Conservation (phyloP, 495 filamentous ascomycete species). For the Apodospora peruviana region DNA sequence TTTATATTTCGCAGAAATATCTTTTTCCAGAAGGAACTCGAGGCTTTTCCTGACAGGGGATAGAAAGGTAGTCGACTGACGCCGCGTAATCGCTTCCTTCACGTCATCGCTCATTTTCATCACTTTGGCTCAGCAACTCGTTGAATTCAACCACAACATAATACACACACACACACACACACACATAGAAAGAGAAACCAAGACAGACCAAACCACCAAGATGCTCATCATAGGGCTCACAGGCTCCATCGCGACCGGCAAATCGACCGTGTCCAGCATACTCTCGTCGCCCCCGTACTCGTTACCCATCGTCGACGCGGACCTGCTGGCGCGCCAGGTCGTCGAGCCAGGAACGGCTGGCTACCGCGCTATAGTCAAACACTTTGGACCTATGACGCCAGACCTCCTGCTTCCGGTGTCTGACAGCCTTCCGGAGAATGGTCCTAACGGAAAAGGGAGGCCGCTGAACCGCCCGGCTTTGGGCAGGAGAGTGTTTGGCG, state of each 20-base stretch:
- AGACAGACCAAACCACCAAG: constrained; percentile 12
- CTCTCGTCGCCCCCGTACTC: constrained; percentile 74
- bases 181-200: too few relatives aligned
- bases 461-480: constrained; percentile 83
- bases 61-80: too few relatives aligned
- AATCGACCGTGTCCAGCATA: constrained; percentile 86
- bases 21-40: neutral
- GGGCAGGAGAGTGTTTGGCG: constrained; percentile 79
- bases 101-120: too few relatives aligned
- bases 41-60: too few relatives aligned
- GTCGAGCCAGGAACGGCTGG: constrained; percentile 83
- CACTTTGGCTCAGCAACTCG: too few relatives aligned
- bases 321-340: constrained; percentile 82
- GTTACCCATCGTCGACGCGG: constrained; percentile 92
- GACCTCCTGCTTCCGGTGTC: constrained; percentile 64
- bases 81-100: too few relatives aligned
- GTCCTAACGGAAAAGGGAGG: constrained; percentile 46
- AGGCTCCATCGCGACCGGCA: constrained; percentile 95
- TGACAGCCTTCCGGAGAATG: constrained; percentile 35
- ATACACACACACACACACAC: too few relatives aligned
- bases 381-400: constrained; percentile 77
- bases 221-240: constrained; percentile 98
- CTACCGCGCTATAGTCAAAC: constrained; percentile 69
- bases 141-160: too few relatives aligned
- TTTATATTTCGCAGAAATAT: neutral